Percentiles rank a stretch among this genome's conserved stretches.
These are phyloP conservation scores for Fusarium caatingaense DNA, from an alignment of 2,329 filamentous ascomycete genomes.

Conservation along the genomic window DNA sequence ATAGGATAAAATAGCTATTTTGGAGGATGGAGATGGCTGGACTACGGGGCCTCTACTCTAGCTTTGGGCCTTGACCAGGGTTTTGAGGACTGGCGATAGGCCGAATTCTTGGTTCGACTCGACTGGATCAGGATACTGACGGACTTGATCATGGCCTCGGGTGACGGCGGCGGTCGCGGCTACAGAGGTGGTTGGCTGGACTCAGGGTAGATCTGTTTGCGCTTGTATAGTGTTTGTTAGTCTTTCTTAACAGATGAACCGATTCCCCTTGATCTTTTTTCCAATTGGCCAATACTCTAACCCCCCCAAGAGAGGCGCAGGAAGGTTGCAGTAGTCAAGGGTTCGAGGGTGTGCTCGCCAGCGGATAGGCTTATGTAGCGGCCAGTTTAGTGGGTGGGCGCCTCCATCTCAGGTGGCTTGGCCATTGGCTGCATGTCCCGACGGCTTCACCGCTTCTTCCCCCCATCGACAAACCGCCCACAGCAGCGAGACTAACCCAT, in stretches of 20 bases:
- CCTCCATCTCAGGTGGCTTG: conserved; percentile 46
- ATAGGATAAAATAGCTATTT: conserved; percentile 24
- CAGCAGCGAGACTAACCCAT: conserved; percentile 41
- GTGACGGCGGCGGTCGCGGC: conserved; percentile 34
- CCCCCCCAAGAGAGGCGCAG: conserved; percentile 38
- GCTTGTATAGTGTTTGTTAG: background rate
- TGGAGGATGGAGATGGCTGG: conserved; percentile 36
- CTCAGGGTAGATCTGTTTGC: conserved; percentile 32
- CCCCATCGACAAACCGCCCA: conserved; percentile 48
- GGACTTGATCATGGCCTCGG: conserved; percentile 22
- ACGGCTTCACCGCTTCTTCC: conserved; percentile 55
- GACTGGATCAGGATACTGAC: conserved; percentile 27
- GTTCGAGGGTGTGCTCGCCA: conserved; percentile 39
- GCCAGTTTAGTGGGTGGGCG: conserved; percentile 41
- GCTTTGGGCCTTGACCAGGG: conserved; percentile 25
- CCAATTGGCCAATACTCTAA: conserved; percentile 36
- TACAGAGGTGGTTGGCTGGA: conserved; percentile 30
- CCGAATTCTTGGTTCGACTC: conserved; percentile 32
- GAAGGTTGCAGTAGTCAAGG: conserved; percentile 37
- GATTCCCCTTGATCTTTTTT: conserved; percentile 3
- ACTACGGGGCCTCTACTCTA: conserved; percentile 29
- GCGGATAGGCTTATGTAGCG: conserved; percentile 44
- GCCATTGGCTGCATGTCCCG: conserved; percentile 52
- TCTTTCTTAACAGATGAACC: conserved; percentile 22
- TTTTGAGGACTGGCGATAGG: conserved; percentile 29